Base-by-base conservation (phyloP, 805 yeast species). In the Yarrowia keelungensis region DNA sequence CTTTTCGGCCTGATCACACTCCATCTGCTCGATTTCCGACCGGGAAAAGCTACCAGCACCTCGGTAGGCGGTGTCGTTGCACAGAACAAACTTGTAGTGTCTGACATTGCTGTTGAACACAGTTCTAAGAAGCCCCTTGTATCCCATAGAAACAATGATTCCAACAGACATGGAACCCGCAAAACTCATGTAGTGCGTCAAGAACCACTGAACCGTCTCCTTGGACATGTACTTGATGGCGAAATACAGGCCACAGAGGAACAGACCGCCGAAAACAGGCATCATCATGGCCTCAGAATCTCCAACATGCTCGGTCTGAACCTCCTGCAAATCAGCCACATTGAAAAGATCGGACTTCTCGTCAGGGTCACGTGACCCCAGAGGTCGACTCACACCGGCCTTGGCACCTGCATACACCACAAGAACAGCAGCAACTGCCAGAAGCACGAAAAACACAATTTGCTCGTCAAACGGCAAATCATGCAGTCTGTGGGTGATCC, bases 201-300 rank as follows among this genome's bases (percentile, higher is more conserved):
- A 69, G 32, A 75, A 73, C 46, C 72, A 70, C 61, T 77, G 73
- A 11, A 86, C 70, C 10, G 69, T 71, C 5, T 75, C 78, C 10
- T 71, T 71, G 69, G 79, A 78, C 59, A 79, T 71, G 46, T 76
- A 74, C 67, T 78, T 78, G 58, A 83, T 62, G 5, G 75, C 74
- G 68, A 77, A 79, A 72, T 83, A 81, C 46, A 85, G 67, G 0
- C 79, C 78, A 39, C 77, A 69, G 49, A 86, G 75, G n/a, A 72
- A 73, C 19, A 71, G 65, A 8, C 83, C 82, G 5, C 85, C 83
- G 8, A 81, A 14, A 5, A 86, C 68, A 0, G 89, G 89, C 74
- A 85, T 72, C 3, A 76, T 16, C 5, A 80, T 47, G 0, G 83
- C 87, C 56, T 75, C 78, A 62, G 72, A 75, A 22, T 74, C 77